Percentiles rank a stretch among this genome's conserved stretches.
Evolutionary conservation across 805 yeast genomes (phyloP).

Genomic region (Candida nemodendra): DNA sequence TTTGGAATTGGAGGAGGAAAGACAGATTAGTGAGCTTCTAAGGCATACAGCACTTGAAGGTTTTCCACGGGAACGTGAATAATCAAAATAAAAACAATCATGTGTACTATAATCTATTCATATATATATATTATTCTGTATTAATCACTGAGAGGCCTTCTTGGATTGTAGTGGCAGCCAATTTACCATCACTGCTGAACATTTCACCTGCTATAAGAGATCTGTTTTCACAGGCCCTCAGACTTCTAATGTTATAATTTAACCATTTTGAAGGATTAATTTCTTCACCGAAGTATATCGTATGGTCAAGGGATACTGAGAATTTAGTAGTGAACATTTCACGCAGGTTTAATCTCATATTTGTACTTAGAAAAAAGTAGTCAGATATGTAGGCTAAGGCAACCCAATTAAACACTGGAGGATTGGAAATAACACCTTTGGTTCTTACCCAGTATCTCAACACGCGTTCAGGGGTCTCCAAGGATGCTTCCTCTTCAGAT

Average conservation of each 20-base stretch:
- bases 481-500: conserved; percentile 16
- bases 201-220: conserved; percentile 59
- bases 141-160: conserved; percentile 53
- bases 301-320: conserved; percentile 64
- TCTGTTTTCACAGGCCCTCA: conserved; percentile 51
- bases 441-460: conserved; percentile 34
- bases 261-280: conserved; percentile 46
- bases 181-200: conserved; percentile 46
- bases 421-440: conserved; percentile 24
- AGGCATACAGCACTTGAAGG: conserved; percentile 10
- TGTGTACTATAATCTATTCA: too few relatives aligned
- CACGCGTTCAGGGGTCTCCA: conserved; percentile 23
- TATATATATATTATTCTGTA: too few relatives aligned
- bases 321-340: conserved; percentile 46
- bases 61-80: too few relatives aligned
- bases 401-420: conserved; percentile 45
- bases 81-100: too few relatives aligned
- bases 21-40: conserved; percentile 23
- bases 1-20: conserved; percentile 24
- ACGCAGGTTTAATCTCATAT: conserved; percentile 50
- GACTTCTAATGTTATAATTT: conserved; percentile 45
- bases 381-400: conserved; percentile 63
- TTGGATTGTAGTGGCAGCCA: conserved; percentile 62
- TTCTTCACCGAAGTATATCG: conserved; percentile 61
- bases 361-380: conserved; percentile 49